phyloP scores from a whole-genome alignment of 345 rosid genomes.

The Linum usitatissimum region DNA sequence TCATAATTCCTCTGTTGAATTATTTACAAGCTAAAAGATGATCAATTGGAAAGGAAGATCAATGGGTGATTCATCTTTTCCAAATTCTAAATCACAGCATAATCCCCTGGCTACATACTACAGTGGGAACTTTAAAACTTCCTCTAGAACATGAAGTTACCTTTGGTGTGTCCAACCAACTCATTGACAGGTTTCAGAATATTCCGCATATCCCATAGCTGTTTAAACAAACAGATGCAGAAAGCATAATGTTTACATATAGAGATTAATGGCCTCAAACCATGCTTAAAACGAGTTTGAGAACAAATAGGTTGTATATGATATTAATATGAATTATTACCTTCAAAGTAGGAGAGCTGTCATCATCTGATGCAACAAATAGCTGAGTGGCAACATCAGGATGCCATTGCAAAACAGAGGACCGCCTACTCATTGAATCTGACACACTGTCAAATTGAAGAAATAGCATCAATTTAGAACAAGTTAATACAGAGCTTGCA shows the following conservation, averaged over 20 bases:
- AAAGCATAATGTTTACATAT: not conserved
- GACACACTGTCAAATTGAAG: slow-evolving; percentile 52
- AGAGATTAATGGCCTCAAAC: not conserved
- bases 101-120: not conserved
- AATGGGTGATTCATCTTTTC: no score
- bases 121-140: not conserved
- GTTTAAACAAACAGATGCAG: slow-evolving; percentile 18
- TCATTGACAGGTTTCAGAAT: slow-evolving; percentile 78
- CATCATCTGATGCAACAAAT: slow-evolving; percentile 96
- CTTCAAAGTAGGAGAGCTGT: slow-evolving; percentile 66
- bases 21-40: no score
- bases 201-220: slow-evolving; percentile 99
- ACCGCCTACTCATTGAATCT: slow-evolving; percentile 86
- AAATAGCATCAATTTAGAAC: slow-evolving; percentile 12
- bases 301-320: not conserved
- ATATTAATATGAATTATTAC: slow-evolving; percentile 28
- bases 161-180: slow-evolving; percentile 86
- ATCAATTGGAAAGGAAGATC: no score
- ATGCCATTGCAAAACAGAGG: slow-evolving; percentile 99
- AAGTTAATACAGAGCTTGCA: not conserved
- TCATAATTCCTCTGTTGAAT: no score
- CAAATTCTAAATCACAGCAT: no score
- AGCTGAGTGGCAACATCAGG: slow-evolving; percentile 98
- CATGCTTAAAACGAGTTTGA: not conserved
- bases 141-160: slow-evolving; percentile 22